Base-by-base conservation (phyloP, 257 asterid species). In the Mitragyna speciosa region DNA sequence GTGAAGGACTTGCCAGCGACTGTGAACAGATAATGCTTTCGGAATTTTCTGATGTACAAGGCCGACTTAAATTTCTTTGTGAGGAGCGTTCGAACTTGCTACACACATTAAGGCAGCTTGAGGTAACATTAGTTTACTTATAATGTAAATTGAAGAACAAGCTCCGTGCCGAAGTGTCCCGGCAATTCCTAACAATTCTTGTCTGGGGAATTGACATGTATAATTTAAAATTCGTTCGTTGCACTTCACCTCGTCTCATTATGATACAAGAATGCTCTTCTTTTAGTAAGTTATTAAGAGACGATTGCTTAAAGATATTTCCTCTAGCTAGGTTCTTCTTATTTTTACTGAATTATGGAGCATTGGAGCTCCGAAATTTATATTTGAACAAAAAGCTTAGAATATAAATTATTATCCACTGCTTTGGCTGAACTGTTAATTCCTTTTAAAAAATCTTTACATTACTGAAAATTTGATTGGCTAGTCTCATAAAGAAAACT, bases 21-120 rank as follows among this genome's bases (percentile, higher is more conserved):
- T 95, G 98, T 81, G 99, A 95, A 87, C 94, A 88, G 91, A 95
- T 95, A 39, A 88, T 95, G 96, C 94, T 93, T 67, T 88, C 96
- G 0, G 98, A 95, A 75, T 90, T 95, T 83, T 92, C 98, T 14
- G 96, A 88, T 70, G 82, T 93, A 67, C 89, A 92, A 72, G 98
- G 97, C 69, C 99, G 92, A 73, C 85, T 90, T 83, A 92, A 87
- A 82, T 83, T 79, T 87, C 97, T 95, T 33, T 91, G 90, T 14
- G 87, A 91, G 76, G 97, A 95, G 64, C 98, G 97, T 49, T 89
- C 93, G 43, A 88, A 87, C 86, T 88, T 95, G 87, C 85, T 93
- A 61, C 95, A 94, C 86, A 87, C 98, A 0, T 81, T 95, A 82
- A 89, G 94, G 80, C 96, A 93, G 84, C 86, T 93, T 80, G 98